Evolutionary conservation across 1,284 basidiomycete genomes (phyloP).

Genomic region (Fistulina hepatica): DNA sequence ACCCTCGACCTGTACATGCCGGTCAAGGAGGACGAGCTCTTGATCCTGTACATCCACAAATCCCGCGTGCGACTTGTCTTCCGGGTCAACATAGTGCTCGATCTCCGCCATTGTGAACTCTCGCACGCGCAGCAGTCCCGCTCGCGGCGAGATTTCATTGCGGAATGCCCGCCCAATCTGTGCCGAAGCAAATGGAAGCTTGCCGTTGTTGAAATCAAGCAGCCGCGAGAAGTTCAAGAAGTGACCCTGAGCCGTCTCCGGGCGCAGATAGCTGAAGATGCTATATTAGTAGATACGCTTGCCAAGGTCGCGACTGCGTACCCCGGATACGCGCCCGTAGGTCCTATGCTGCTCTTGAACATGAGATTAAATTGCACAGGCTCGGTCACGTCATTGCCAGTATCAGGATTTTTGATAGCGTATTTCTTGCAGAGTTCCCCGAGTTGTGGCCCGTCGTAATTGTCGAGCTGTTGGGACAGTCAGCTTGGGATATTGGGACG

Average conservation of each 20-base stretch:
- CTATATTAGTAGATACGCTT: neutral
- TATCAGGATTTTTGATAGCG: constrained; percentile 85
- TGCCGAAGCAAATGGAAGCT: constrained; percentile 93
- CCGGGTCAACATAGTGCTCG: constrained; percentile 96
- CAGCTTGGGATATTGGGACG: constrained; percentile 1
- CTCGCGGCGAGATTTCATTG: constrained; percentile 96
- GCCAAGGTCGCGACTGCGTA: constrained; percentile 24
- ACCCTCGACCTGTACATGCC: constrained; percentile 74
- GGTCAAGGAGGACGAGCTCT: constrained; percentile 71
- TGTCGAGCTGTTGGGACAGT: constrained; percentile 65
- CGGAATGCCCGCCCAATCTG: constrained; percentile 96
- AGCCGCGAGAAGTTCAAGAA: constrained; percentile 98
- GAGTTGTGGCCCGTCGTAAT: constrained; percentile 84
- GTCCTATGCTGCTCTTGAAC: constrained; percentile 96
- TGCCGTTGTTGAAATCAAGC: constrained; percentile 96
- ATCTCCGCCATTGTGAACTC: constrained; percentile 99
- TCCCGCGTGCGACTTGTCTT: constrained; percentile 79
- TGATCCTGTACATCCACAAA: constrained; percentile 79
- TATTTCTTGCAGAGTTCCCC: constrained; percentile 81
- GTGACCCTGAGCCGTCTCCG: constrained; percentile 97
- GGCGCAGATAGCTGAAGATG: constrained; percentile 72
- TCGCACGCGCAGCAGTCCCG: constrained; percentile 91
- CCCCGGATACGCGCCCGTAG: constrained; percentile 96
- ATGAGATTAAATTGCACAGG: constrained; percentile 98
- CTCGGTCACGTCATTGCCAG: constrained; percentile 84